A percentile compares a stretch with the other conserved stretches of the same genome.
Evolutionary conservation across 1,284 basidiomycete species (phyloP).

Genomic region (Hemileia vastatrix): DNA sequence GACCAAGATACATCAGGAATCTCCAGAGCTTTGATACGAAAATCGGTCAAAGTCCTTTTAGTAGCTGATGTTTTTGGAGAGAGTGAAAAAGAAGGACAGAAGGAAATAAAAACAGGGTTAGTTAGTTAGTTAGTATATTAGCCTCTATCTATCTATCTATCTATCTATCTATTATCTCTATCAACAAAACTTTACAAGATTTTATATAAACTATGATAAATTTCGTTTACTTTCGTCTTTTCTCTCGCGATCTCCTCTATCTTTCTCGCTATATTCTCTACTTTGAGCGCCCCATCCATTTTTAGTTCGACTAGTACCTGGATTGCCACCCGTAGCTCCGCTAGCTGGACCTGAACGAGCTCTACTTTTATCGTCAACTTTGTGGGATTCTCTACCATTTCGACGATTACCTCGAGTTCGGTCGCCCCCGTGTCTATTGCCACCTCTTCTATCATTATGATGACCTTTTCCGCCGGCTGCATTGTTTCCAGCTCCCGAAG

Average conservation of each 20-base stretch:
- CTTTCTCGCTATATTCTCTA: conserved; percentile 12
- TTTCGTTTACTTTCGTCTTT: conserved; percentile 3
- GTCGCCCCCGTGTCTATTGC: no score
- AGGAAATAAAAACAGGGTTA: background rate
- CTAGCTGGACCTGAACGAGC: no score
- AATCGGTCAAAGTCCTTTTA: conserved; percentile 77
- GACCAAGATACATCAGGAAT: conserved; percentile 51
- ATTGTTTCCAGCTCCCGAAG: no score
- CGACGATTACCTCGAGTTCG: no score
- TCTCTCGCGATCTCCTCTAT: conserved; percentile 4
- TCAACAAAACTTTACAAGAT: background rate
- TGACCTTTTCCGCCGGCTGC: no score
- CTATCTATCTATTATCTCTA: background rate
- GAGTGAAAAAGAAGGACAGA: background rate
- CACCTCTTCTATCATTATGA: no score
- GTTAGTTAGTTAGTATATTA: background rate
- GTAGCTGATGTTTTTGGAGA: conserved; percentile 46
- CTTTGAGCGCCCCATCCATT: conserved; percentile 18
- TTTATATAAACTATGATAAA: background rate
- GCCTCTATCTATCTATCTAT: background rate
- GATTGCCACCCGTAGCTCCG: no score
- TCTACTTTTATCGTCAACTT: no score
- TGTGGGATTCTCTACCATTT: no score
- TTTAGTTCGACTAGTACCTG: no score
- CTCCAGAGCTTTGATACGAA: conserved; percentile 82